Evolutionary conservation across 2,329 filamentous ascomycete species (phyloP).

Genomic region (Scleromitrula shiraiana): DNA sequence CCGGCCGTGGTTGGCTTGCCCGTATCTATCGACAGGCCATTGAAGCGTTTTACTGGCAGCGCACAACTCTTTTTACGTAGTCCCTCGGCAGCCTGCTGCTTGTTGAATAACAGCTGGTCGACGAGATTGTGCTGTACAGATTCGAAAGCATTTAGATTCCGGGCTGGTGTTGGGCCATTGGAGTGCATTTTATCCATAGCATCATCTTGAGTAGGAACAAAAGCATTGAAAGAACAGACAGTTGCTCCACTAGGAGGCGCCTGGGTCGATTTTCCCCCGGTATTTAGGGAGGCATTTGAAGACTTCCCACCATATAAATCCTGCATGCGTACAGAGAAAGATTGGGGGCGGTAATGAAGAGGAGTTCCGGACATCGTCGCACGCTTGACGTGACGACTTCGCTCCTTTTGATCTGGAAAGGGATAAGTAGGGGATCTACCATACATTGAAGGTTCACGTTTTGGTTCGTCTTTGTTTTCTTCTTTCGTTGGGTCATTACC

Average conservation of each 20-base stretch:
- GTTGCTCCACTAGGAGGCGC: constrained; percentile 27
- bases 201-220: constrained; percentile 17
- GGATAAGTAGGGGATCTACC: constrained; percentile 12
- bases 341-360: background rate
- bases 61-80: background rate
- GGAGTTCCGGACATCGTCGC: constrained; percentile 5
- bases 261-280: constrained; percentile 3
- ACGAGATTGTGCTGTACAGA: constrained; percentile 19
- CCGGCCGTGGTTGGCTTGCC: constrained; percentile 9
- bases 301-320: constrained; percentile 12
- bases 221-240: constrained; percentile 15
- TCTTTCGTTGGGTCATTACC: constrained; percentile 12
- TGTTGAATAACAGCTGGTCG: constrained; percentile 20
- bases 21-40: constrained; percentile 4
- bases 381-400: background rate
- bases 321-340: constrained; percentile 2
- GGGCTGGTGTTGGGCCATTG: background rate
- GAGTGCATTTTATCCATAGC: constrained; percentile 12
- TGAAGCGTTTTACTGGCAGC: background rate
- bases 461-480: background rate
- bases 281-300: constrained; percentile 9
- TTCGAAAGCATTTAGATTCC: constrained; percentile 21
- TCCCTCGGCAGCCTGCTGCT: constrained; percentile 12
- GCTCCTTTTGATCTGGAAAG: constrained; percentile 2
- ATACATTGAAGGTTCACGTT: constrained; percentile 26